These are phyloP conservation scores for Venustampulla echinocandica DNA, from an alignment of 495 filamentous ascomycete species.

Conservation along the genomic window DNA sequence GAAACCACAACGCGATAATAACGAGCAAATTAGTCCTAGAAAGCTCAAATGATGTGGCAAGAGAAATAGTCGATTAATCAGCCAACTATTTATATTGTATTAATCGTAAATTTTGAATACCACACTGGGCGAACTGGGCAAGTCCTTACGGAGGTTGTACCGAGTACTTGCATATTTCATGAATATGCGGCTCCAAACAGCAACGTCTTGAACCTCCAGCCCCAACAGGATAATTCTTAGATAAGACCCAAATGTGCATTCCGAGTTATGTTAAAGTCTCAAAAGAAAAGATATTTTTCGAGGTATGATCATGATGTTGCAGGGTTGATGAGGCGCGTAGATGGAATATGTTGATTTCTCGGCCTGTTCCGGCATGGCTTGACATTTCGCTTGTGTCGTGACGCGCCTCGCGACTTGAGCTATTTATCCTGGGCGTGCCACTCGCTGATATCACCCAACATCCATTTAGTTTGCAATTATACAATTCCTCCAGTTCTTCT, in stretches of 20 bases:
- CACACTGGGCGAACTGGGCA: no score
- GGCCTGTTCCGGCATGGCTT: neutral
- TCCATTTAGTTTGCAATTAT: constrained; percentile 7
- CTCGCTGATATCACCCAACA: constrained; percentile 14
- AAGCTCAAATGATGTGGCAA: no score
- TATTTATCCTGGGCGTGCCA: neutral
- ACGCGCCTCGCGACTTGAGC: neutral
- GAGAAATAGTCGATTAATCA: no score
- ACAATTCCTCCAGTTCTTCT: neutral
- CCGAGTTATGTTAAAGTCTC: neutral
- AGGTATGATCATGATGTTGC: neutral
- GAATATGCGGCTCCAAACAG: no score
- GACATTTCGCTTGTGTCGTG: neutral
- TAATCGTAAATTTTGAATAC: no score
- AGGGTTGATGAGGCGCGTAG: neutral
- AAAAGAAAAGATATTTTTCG: neutral
- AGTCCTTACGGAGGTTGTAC: no score
- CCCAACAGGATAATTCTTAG: no score
- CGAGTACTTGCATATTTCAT: no score
- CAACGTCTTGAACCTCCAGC: no score
- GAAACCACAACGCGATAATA: no score
- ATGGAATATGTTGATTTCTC: neutral
- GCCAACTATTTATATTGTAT: no score
- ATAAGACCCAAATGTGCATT: neutral
- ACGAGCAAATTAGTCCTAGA: no score